Percentiles rank a stretch among this genome's conserved stretches.
Conservation (phyloP, 495 filamentous ascomycete genomes). For the Xylaria scruposa region DNA sequence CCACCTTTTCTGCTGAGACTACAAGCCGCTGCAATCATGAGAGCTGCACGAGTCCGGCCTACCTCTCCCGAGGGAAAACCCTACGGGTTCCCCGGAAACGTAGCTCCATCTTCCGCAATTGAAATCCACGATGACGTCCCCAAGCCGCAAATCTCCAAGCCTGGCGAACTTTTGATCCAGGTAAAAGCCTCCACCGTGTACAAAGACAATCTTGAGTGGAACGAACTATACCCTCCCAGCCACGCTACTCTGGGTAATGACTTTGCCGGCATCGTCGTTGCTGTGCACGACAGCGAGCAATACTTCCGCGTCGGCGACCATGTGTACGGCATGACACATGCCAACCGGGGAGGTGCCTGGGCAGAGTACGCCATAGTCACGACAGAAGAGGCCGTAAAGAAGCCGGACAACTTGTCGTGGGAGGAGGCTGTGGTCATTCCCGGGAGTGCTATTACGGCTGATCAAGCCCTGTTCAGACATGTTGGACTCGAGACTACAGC, state of each 20-base stretch:
- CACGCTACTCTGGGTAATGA: conserved; percentile 1
- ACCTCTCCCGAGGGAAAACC: neutral
- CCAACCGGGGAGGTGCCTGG: neutral
- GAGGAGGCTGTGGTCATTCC: neutral
- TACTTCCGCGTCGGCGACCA: conserved; percentile 1
- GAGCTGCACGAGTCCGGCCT: neutral
- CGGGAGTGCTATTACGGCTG: neutral
- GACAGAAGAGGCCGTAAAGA: neutral
- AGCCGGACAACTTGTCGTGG: neutral
- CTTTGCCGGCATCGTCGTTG: neutral
- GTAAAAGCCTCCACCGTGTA: neutral
- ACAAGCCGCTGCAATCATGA: neutral
- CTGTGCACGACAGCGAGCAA: neutral
- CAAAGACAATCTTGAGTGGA: conserved; percentile 1
- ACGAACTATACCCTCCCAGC: neutral
- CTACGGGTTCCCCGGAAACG: neutral
- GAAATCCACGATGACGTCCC: conserved; percentile 4
- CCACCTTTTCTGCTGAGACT: neutral
- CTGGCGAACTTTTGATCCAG: conserved; percentile 1
- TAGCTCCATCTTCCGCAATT: neutral
- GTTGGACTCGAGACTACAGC: neutral
- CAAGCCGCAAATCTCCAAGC: neutral
- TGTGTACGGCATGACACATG: neutral
- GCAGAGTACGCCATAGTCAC: conserved; percentile 9
- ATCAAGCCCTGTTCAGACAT: conserved; percentile 2